Evolutionary conservation across 2,329 filamentous ascomycete genomes (phyloP).

Genomic region (Didymellaceae sp.): DNA sequence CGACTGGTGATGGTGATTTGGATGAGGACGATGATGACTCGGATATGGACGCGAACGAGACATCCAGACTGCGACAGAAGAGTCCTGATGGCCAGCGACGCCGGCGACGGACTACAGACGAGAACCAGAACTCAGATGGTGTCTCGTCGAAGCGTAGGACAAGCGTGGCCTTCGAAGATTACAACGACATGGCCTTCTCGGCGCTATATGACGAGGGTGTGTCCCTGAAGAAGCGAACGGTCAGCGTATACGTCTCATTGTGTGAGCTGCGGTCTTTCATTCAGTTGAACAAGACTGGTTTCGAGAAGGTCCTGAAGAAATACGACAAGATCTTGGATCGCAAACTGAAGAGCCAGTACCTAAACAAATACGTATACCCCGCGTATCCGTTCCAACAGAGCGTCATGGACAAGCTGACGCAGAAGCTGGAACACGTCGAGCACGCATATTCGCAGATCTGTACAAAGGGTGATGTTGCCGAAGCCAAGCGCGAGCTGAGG

Average conservation of each 20-base stretch:
- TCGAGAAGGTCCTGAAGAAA: constrained; percentile 96
- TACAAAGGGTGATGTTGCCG: constrained; percentile 76
- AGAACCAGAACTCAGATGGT: constrained; percentile 68
- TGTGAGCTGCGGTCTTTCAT: constrained; percentile 96
- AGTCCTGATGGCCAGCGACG: constrained; percentile 43
- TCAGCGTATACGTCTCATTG: constrained; percentile 86
- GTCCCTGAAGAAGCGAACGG: constrained; percentile 89
- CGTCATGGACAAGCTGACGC: constrained; percentile 74
- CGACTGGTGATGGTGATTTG: constrained; percentile 56
- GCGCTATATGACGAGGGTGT: constrained; percentile 74
- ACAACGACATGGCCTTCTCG: constrained; percentile 76
- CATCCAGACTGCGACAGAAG: constrained; percentile 51
- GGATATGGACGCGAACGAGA: constrained; percentile 65
- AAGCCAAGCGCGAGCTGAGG: constrained; percentile 83
- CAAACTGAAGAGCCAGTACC: constrained; percentile 77
- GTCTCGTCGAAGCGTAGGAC: constrained; percentile 63
- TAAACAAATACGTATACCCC: constrained; percentile 73
- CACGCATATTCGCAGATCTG: constrained; percentile 80
- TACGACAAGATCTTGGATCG: constrained; percentile 95
- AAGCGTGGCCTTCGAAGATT: constrained; percentile 76
- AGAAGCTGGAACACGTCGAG: constrained; percentile 77
- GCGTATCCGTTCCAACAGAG: constrained; percentile 81
- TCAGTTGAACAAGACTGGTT: constrained; percentile 95
- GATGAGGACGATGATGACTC: constrained; percentile 60
- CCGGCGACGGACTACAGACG: constrained; percentile 35